Conservation (phyloP, 306 rosid species). For the Prunus salicina region DNA sequence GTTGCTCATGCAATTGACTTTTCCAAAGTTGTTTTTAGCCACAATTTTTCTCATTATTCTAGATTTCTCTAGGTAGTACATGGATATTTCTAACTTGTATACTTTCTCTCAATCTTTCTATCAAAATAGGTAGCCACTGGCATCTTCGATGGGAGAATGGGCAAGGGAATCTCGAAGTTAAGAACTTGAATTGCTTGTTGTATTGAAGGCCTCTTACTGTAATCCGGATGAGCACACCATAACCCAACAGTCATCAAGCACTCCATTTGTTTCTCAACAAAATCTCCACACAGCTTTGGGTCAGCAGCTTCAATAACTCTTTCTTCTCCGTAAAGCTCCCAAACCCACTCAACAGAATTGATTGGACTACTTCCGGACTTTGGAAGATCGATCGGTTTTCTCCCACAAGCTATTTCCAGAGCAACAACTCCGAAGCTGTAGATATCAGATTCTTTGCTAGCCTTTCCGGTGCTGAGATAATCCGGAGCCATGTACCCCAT, state of each 20-base stretch:
- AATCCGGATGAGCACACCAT: background rate
- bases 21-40: too few species aligned
- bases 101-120: too few species aligned
- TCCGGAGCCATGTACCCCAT: slow-evolving; percentile 37
- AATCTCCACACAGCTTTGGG: slow-evolving; percentile 8
- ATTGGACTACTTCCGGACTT: background rate
- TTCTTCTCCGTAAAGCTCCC: slow-evolving; percentile 26
- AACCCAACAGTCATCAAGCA: background rate
- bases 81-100: too few species aligned
- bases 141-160: background rate
- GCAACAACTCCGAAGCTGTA: slow-evolving; percentile 29
- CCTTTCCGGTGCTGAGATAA: slow-evolving; percentile 19
- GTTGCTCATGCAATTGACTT: too few species aligned
- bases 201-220: background rate
- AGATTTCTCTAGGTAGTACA: too few species aligned
- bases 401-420: slow-evolving; percentile 31
- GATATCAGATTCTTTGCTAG: slow-evolving; percentile 30
- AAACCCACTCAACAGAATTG: slow-evolving; percentile 25
- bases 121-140: too few species aligned
- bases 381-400: background rate
- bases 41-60: too few species aligned
- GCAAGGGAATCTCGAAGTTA: background rate
- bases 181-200: background rate
- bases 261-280: slow-evolving; percentile 22
- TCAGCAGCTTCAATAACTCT: slow-evolving; percentile 22